These are phyloP conservation scores for Fusarium succisae DNA, from an alignment of 2,329 filamentous ascomycete genomes.

Conservation along the genomic window DNA sequence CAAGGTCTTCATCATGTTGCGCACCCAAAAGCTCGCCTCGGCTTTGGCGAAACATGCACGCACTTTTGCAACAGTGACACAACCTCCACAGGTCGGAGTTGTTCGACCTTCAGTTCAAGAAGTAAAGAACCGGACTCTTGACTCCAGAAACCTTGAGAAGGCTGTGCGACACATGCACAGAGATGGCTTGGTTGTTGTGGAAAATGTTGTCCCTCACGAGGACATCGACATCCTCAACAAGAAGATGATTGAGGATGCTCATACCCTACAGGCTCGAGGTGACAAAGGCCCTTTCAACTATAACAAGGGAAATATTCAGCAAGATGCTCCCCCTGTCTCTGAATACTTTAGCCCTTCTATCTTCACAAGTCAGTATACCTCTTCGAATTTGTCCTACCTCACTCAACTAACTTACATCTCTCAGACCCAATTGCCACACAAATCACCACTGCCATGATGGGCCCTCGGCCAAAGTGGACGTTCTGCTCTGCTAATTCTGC, in stretches of 20 bases:
- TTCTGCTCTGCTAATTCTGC: conserved; percentile 68
- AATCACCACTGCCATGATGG: conserved; percentile 63
- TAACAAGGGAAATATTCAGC: conserved; percentile 69
- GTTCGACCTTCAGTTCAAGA: conserved; percentile 54
- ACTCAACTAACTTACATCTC: background rate
- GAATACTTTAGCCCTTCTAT: conserved; percentile 60
- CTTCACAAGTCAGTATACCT: conserved; percentile 59
- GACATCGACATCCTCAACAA: conserved; percentile 64
- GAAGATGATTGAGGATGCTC: conserved; percentile 69
- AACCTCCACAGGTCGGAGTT: conserved; percentile 15
- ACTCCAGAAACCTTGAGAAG: conserved; percentile 62
- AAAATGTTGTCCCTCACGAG: conserved; percentile 60
- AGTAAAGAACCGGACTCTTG: conserved; percentile 50
- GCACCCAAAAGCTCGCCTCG: conserved; percentile 1
- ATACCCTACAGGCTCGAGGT: conserved; percentile 58
- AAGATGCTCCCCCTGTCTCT: conserved; percentile 63
- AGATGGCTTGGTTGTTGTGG: conserved; percentile 66
- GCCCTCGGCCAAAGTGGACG: conserved; percentile 63
- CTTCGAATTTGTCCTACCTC: accelerated
- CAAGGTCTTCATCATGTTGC: conserved; percentile 12
- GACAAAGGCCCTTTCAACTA: conserved; percentile 69
- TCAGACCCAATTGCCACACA: conserved; percentile 64
- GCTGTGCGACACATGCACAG: conserved; percentile 60
- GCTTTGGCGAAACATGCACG: conserved; percentile 1
- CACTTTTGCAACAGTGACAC: conserved; percentile 13